Percentiles rank a stretch among this genome's conserved stretches.
These are phyloP conservation scores for Herpetomonas samuelpessoai DNA, from an alignment of 208 protist species.

Conservation along the genomic window DNA sequence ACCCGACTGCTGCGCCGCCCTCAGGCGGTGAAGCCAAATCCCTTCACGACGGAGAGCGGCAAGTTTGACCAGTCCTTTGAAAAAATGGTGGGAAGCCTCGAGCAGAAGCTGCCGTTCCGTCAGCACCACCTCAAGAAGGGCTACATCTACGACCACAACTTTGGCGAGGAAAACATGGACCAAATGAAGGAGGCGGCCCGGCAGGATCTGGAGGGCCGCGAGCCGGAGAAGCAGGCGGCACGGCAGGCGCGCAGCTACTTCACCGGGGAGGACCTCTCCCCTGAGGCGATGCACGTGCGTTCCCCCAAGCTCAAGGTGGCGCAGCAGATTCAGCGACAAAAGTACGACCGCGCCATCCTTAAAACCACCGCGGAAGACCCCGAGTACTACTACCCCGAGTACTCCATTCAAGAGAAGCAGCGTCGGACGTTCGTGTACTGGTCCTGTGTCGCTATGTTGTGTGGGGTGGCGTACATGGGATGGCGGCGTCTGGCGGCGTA, in stretches of 20 bases:
- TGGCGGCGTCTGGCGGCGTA: slow-evolving; percentile 10
- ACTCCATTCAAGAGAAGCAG: slow-evolving; percentile 30
- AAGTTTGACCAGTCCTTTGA: slow-evolving; percentile 85
- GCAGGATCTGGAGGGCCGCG: slow-evolving; percentile 60
- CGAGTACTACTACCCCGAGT: slow-evolving; percentile 71
- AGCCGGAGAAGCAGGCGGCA: slow-evolving; percentile 50
- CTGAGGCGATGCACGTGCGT: slow-evolving; percentile 47
- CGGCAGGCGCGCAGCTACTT: slow-evolving; percentile 73
- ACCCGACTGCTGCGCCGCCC: slow-evolving; percentile 37
- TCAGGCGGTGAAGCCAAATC: slow-evolving; percentile 80
- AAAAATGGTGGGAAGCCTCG: slow-evolving; percentile 66
- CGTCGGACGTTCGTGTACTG: slow-evolving; percentile 16
- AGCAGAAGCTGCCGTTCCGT: slow-evolving; percentile 51
- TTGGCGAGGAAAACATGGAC: slow-evolving; percentile 53
- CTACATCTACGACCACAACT: slow-evolving; percentile 61
- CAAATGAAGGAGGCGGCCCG: slow-evolving; percentile 46
- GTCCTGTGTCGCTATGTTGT: slow-evolving; percentile 11
- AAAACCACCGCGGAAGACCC: slow-evolving; percentile 58
- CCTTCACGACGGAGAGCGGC: slow-evolving; percentile 50
- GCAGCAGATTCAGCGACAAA: slow-evolving; percentile 42
- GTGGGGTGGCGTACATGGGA: slow-evolving; percentile 9
- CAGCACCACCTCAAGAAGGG: slow-evolving; percentile 53
- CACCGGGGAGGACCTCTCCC: slow-evolving; percentile 53
- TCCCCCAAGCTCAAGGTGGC: slow-evolving; percentile 68
- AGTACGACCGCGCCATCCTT: slow-evolving; percentile 61